phyloP scores from a whole-genome alignment of 345 rosid species.

The Hibiscus syriacus region DNA sequence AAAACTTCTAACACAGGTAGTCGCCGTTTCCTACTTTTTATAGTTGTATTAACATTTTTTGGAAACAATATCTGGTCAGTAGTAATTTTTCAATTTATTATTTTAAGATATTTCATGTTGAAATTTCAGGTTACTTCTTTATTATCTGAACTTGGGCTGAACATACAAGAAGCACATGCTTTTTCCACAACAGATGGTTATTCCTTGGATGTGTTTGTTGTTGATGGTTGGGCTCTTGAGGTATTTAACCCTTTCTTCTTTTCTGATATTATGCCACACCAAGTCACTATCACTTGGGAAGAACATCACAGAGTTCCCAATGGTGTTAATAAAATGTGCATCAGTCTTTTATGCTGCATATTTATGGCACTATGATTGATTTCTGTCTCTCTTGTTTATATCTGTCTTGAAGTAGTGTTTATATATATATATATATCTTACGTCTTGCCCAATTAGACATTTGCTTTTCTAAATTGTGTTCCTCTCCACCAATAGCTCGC shows the following conservation, averaged over 20 bases:
- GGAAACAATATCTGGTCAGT: constrained; percentile 1
- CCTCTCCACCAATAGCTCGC: neutral
- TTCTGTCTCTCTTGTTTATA: neutral
- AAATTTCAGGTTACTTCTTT: constrained; percentile 53
- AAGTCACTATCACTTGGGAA: neutral
- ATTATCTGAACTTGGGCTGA: constrained; percentile 53
- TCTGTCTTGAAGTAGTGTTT: constrained; percentile 1
- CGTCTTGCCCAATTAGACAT: neutral
- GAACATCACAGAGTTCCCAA: constrained; percentile 1
- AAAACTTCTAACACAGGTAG: constrained; percentile 60
- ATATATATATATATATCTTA: neutral
- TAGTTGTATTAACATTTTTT: constrained; percentile 7
- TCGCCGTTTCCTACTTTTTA: constrained; percentile 5
- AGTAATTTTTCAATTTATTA: neutral
- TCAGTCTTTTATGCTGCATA: neutral
- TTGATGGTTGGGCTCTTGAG: constrained; percentile 51
- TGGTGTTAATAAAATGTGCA: neutral
- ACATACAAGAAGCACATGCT: constrained; percentile 72
- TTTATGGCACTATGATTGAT: neutral
- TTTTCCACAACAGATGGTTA: constrained; percentile 62
- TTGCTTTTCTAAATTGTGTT: neutral
- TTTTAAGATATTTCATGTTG: neutral
- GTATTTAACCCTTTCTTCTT: constrained; percentile 21
- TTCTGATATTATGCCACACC: neutral
- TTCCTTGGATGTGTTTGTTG: constrained; percentile 69